Evolutionary conservation across 805 yeast genomes (phyloP).

Genomic region (Starmera caribaea): DNA sequence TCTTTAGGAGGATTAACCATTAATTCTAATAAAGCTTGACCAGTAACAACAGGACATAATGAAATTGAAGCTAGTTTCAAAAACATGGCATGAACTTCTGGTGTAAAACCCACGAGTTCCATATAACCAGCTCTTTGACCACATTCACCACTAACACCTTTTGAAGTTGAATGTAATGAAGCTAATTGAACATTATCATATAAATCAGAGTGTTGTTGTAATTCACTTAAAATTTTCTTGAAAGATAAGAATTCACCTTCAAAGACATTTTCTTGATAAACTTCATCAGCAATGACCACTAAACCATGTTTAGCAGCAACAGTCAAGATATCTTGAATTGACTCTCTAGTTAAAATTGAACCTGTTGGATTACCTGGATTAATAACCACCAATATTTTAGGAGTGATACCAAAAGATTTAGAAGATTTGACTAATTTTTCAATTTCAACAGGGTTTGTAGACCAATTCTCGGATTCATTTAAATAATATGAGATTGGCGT

Average conservation of each 20-base stretch:
- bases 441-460: conserved; percentile 62
- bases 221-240: conserved; percentile 63
- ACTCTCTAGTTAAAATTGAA: conserved; percentile 53
- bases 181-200: conserved; percentile 78
- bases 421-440: conserved; percentile 42
- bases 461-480: conserved; percentile 78
- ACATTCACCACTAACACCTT: conserved; percentile 97
- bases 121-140: conserved; percentile 99
- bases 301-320: conserved; percentile 81
- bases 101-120: conserved; percentile 79
- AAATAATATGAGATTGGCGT: conserved; percentile 80
- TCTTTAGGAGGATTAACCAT: conserved; percentile 85
- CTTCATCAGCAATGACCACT: conserved; percentile 94
- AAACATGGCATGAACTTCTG: conserved; percentile 59
- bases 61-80: conserved; percentile 85
- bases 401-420: conserved; percentile 40
- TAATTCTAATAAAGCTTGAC: conserved; percentile 87
- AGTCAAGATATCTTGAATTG: conserved; percentile 61
- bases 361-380: conserved; percentile 99
- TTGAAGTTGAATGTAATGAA: conserved; percentile 93
- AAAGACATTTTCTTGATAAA: conserved; percentile 89
- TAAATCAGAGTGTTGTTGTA: conserved; percentile 42
- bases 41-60: conserved; percentile 89
- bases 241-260: conserved; percentile 68
- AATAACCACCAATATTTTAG: conserved; percentile 81